Evolutionary conservation across 2,329 filamentous ascomycete species (phyloP).

Genomic region (Immersiporthe knoxdaviesiana): DNA sequence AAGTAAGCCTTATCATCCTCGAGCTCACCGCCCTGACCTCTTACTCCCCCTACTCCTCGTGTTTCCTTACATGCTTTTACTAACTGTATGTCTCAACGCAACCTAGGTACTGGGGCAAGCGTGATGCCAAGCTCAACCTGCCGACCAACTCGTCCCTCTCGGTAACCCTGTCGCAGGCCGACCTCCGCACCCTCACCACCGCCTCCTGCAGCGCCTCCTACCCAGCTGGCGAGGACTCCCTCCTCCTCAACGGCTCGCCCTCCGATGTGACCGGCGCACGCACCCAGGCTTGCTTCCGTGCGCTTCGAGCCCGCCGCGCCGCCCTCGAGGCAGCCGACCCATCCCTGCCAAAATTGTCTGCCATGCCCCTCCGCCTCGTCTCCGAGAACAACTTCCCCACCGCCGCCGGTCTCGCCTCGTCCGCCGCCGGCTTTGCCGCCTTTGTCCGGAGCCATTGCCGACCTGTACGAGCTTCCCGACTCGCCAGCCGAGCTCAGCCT

Average conservation of each 20-base stretch:
- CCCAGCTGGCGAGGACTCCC: slow-evolving; percentile 59
- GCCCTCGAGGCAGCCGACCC: slow-evolving; percentile 73
- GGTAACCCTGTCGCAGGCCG: slow-evolving; percentile 91
- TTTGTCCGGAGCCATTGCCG: slow-evolving; percentile 83
- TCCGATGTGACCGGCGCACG: slow-evolving; percentile 87
- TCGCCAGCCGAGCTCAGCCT: slow-evolving; percentile 81
- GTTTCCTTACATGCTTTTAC: slow-evolving; percentile 25
- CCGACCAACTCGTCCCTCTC: slow-evolving; percentile 98
- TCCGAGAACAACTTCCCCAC: slow-evolving; percentile 99
- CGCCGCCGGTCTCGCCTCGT: slow-evolving; percentile 82
- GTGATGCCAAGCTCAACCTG: slow-evolving; percentile 89
- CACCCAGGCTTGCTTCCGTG: slow-evolving; percentile 92
- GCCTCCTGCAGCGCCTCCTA: slow-evolving; percentile 83
- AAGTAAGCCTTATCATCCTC: slow-evolving; percentile 61
- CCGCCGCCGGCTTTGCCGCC: slow-evolving; percentile 70
- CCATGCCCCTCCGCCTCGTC: slow-evolving; percentile 79
- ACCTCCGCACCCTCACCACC: slow-evolving; percentile 94
- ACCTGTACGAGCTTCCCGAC: slow-evolving; percentile 85
- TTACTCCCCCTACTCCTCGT: slow-evolving; percentile 24
- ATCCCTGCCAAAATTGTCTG: slow-evolving; percentile 79
- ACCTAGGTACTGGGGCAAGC: slow-evolving; percentile 87
- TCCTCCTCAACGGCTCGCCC: slow-evolving; percentile 80
- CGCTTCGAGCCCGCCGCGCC: slow-evolving; percentile 77
- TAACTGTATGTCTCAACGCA: slow-evolving; percentile 18
- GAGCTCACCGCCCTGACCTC: slow-evolving; percentile 6